Conservation (phyloP, 1,139 yeast genomes). For the Saccharomycopsis phalli region DNA sequence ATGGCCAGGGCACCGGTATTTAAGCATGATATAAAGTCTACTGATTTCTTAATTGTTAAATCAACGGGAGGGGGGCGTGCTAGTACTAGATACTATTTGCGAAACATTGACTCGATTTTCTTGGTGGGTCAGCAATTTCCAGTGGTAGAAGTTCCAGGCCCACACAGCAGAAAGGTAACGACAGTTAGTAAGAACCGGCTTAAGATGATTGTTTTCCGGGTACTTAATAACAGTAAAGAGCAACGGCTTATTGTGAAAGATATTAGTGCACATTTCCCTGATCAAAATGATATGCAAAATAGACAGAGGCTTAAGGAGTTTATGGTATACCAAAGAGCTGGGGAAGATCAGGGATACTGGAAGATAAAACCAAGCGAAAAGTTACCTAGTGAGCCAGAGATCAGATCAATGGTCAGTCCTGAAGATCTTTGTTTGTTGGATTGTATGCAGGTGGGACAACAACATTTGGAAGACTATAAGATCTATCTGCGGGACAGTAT, state of each 20-base stretch:
- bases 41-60: conserved; percentile 76
- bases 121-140: conserved; percentile 93
- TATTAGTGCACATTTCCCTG: conserved; percentile 89
- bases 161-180: conserved; percentile 93
- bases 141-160: conserved; percentile 93
- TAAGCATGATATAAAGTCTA: conserved; percentile 66
- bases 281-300: conserved; percentile 95
- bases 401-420: conserved; percentile 80
- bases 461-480: conserved; percentile 64
- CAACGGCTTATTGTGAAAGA: conserved; percentile 80
- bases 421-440: conserved; percentile 86
- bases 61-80: conserved; percentile 73
- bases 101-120: conserved; percentile 64
- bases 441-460: conserved; percentile 91
- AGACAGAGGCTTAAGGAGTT: conserved; percentile 93
- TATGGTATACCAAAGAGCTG: conserved; percentile 94
- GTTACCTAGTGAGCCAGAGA: conserved; percentile 69
- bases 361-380: conserved; percentile 68
- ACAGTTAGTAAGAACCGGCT: conserved; percentile 85
- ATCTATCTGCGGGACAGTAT: conserved; percentile 34
- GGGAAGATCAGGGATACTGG: conserved; percentile 96
- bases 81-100: conserved; percentile 44
- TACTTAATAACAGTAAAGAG: conserved; percentile 66
- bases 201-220: conserved; percentile 88
- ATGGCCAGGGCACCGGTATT: conserved; percentile 91